Conservation (phyloP, 257 asterid genomes). For the Solanum ossicruentum region DNA sequence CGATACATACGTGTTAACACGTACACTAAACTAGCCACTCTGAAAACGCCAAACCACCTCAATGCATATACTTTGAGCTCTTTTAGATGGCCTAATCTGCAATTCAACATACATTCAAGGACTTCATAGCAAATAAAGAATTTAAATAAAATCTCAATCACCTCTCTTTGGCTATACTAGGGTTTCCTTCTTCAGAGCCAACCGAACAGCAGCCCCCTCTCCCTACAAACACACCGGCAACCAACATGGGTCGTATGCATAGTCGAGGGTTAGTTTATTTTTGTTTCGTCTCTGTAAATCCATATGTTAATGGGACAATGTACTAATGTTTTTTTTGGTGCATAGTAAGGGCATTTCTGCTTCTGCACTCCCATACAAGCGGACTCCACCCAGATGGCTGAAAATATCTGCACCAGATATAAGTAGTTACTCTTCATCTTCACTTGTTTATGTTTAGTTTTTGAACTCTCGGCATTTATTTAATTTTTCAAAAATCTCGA, state of each 20-base stretch:
- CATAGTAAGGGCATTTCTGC: slow-evolving; percentile 70
- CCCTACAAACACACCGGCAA: slow-evolving; percentile 3
- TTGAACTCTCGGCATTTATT: background rate
- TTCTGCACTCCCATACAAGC: slow-evolving; percentile 39
- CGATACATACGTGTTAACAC: too few species aligned
- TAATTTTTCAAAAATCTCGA: too few species aligned
- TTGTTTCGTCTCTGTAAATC: background rate
- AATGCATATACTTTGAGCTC: background rate
- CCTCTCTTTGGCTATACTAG: background rate
- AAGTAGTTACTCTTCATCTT: background rate
- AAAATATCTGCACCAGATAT: slow-evolving; percentile 47
- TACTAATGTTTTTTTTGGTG: background rate
- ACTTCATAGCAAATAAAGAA: background rate
- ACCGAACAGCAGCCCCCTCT: background rate
- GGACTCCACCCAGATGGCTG: slow-evolving; percentile 37
- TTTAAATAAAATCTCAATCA: background rate
- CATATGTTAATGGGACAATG: background rate
- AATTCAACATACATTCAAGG: background rate
- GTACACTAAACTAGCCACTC: too few species aligned
- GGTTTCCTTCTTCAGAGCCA: background rate
- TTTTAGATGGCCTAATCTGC: background rate
- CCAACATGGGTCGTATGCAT: slow-evolving; percentile 74
- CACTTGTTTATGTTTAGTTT: background rate
- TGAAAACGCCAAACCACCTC: background rate
- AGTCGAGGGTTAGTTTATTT: slow-evolving; percentile 36